Evolutionary conservation across 1,139 yeast genomes (phyloP), one percentile per base, ranked within the genome.

Genomic region (Torulaspora pretoriensis): DNA sequence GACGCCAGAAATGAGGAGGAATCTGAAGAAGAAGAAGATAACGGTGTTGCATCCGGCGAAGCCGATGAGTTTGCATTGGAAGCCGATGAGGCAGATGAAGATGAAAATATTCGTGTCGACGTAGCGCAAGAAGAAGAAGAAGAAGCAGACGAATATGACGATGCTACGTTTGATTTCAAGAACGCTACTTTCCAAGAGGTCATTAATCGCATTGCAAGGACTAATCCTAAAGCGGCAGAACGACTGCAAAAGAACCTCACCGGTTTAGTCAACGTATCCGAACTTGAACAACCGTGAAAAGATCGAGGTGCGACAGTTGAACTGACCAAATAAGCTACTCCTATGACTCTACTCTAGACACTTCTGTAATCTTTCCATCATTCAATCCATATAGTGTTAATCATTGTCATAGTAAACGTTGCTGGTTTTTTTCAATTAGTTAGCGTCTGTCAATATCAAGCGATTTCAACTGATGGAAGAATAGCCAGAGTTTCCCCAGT

Each of bases 191-290:
- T 65, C 67, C 59, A 65, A 44, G 63, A 73, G 59, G 57, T 68
- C 60, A 47, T 71, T 54, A 46, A 65, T 54, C 70, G 64, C 63
- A 69, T 66, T 46, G 69, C 55, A 50, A 66, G 56, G 46, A 60
- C 41, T 53, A 66, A 68, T 47, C 65, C 69, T 1, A 53, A 54
- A 8, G 59, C 74, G 4, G 72, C 79, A 0, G 55, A 61, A 12
- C 69, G 72, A 44, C 55, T 79, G 23, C 58, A 59, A 10, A 56
- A 60, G 5, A 40, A 52, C 2, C 61, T 81, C 28, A 68, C 73
- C 4, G 80, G 79, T 0, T 47, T 61, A 30, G 22, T 64, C 70
- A 48, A 68, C 74, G 51, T 78, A 70, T 56, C 81, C 71, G 57
- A 80, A 71, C 40, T 57, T 32, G 22, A 19, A 19, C 22, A 19